A percentile compares a stretch with the other conserved stretches of the same genome.
Conservation (phyloP, 768 basidiomycete genomes). For the Kwoniella botswanensis region DNA sequence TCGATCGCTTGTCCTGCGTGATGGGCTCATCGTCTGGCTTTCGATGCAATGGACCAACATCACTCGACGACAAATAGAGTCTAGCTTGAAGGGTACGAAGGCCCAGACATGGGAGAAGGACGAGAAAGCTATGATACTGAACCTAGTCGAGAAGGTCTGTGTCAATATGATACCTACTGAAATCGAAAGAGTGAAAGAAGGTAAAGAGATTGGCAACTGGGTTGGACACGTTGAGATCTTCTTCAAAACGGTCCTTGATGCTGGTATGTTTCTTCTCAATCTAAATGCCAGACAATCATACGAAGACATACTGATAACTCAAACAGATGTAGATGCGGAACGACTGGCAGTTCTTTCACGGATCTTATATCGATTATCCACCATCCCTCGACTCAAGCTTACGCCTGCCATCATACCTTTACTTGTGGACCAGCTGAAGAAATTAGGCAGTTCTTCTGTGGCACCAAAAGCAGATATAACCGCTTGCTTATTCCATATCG, state of each 20-base stretch:
- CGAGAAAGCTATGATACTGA: conserved; percentile 13
- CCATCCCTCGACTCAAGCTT: conserved; percentile 1
- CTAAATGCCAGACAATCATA: neutral
- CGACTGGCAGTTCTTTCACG: conserved; percentile 17
- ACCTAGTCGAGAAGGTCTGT: conserved; percentile 11
- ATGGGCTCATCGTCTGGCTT: conserved; percentile 78
- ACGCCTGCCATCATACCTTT: neutral
- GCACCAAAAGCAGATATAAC: neutral
- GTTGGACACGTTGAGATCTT: conserved; percentile 23
- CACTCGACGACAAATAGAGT: neutral
- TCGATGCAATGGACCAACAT: conserved; percentile 65
- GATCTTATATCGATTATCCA: conserved; percentile 21
- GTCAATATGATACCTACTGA: conserved; percentile 15
- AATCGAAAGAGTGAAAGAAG: conserved; percentile 19
- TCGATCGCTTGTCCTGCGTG: conserved; percentile 72
- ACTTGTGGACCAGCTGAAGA: conserved; percentile 8
- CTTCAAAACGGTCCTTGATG: conserved; percentile 6
- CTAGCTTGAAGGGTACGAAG: neutral
- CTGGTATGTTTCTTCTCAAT: conserved; percentile 12
- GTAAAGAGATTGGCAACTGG: conserved; percentile 19
- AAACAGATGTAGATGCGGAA: conserved; percentile 11
- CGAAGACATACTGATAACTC: neutral
- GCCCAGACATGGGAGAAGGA: conserved; percentile 25
- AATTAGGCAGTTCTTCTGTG: neutral
- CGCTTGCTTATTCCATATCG: conserved; percentile 29